Evolutionary conservation across 805 yeast genomes (phyloP), one percentile per base, ranked within the genome.

Genomic region (Lipomyces sp.): DNA sequence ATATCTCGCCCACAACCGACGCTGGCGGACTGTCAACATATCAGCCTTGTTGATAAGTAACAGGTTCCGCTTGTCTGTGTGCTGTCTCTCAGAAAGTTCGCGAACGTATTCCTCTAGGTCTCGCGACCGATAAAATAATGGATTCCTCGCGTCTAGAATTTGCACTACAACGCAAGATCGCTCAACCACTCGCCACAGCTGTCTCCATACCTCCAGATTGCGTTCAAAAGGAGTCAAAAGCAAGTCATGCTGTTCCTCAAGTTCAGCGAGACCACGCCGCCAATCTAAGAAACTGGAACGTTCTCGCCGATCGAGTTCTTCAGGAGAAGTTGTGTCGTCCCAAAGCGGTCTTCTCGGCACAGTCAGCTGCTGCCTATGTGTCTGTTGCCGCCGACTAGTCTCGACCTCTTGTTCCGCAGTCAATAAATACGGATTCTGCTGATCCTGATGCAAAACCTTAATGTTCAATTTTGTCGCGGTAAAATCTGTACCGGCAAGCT

Each of bases 201-300:
- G 99, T 76, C 95, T 87, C 99, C 99, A 95, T 65, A 95, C 98
- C 82, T 94, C 97, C 70, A 95, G 82, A 77, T 95, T 95, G 81
- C 99, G 87, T 81, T 95, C 99, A 76, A 94, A 95, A 3, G 99
- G 99, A 0, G 99, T 95, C 76, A 95, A 83, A 66, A 93, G 81
- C 73, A 95, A 81, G 77, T 94, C 97, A 71, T 92, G 86, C 72
- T 84, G 85, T 77, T 94, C 97, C 70, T 93, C 96, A 64, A 95
- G 81, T 55, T 83, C 78, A 0, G 99, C 99, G 68, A 95, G 83
- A 60, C 87, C 87, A 75, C 98, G 84, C 80, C 99, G 86, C 99
- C 99, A 95, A 37, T 90, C 89, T 74, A 95, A 83, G 75, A 95
- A 95, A 0, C 98, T 89, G 69, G 91, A 90, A 73, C 89, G 91